Conservation (phyloP, 2,329 filamentous ascomycete species). For the Cladosporium austrohemisphaericum region DNA sequence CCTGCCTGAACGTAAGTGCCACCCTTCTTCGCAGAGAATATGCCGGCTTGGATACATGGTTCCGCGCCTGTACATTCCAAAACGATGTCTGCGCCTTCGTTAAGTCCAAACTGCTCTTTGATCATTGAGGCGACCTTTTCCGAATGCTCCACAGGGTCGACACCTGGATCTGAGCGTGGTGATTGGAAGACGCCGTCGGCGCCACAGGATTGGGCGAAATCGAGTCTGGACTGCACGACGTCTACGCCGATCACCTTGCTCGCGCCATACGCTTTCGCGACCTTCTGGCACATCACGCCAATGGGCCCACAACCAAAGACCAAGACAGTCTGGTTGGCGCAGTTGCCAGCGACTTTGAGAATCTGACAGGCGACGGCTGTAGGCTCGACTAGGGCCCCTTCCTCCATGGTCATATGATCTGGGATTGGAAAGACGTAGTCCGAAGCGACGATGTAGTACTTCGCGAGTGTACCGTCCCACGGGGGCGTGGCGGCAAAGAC, state of each 20-base stretch:
- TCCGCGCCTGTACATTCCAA: constrained; percentile 80
- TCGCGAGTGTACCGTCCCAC: constrained; percentile 42
- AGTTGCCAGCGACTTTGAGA: constrained; percentile 19
- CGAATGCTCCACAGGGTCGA: constrained; percentile 37
- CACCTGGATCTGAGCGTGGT: constrained; percentile 29
- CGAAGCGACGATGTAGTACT: constrained; percentile 45
- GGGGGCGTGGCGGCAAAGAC: constrained; percentile 22
- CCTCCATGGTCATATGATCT: constrained; percentile 43
- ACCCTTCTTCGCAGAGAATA: constrained; percentile 66
- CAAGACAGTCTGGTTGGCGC: constrained; percentile 36
- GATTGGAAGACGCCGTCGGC: constrained; percentile 26
- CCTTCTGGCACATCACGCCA: constrained; percentile 55
- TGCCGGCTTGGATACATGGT: constrained; percentile 69
- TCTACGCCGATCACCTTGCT: constrained; percentile 39
- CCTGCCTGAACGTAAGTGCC: constrained; percentile 78
- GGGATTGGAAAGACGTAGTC: constrained; percentile 49
- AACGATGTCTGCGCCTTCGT: constrained; percentile 65
- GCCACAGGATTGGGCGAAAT: constrained; percentile 51
- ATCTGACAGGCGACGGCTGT: constrained; percentile 50
- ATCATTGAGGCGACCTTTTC: constrained; percentile 22
- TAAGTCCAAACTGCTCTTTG: constrained; percentile 21
- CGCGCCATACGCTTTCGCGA: constrained; percentile 57
- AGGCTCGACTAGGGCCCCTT: constrained; percentile 52
- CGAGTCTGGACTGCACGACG: constrained; percentile 51
- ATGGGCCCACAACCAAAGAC: constrained; percentile 61